Percentiles rank a stretch among this genome's conserved stretches.
phyloP scores from a whole-genome alignment of 345 rosid species.

The Gynandropsis gynandra region DNA sequence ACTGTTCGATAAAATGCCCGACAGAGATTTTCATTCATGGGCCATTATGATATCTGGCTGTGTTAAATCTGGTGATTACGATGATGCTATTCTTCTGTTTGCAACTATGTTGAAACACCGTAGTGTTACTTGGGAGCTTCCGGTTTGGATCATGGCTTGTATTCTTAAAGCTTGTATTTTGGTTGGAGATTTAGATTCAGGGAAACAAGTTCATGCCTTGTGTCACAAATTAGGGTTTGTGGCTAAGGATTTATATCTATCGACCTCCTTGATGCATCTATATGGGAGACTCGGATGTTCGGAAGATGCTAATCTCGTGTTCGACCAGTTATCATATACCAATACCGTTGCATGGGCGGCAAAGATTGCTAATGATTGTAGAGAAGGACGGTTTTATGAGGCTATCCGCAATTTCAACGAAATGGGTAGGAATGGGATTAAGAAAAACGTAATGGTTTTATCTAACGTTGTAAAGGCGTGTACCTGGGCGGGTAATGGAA shows the following conservation, averaged over 20 bases:
- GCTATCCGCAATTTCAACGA: slow-evolving; percentile 41
- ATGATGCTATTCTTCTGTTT: slow-evolving; percentile 41
- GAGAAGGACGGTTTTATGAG: slow-evolving; percentile 34
- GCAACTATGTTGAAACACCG: slow-evolving; percentile 33
- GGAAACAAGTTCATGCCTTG: slow-evolving; percentile 63
- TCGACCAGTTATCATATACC: slow-evolving; percentile 28
- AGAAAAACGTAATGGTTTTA: slow-evolving; percentile 33
- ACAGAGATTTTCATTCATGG: slow-evolving; percentile 49
- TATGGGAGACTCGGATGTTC: slow-evolving; percentile 41
- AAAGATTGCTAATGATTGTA: slow-evolving; percentile 44
- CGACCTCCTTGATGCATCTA: slow-evolving; percentile 43
- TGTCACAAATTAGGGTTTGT: slow-evolving; percentile 42
- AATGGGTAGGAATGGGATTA: slow-evolving; percentile 41
- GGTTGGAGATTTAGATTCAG: slow-evolving; percentile 41
- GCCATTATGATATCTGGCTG: slow-evolving; percentile 43
- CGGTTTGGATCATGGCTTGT: slow-evolving; percentile 38
- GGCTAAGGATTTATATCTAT: slow-evolving; percentile 19
- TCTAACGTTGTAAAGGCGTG: slow-evolving; percentile 52
- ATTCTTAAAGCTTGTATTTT: slow-evolving; percentile 46
- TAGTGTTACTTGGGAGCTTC: slow-evolving; percentile 20
- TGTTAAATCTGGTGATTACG: slow-evolving; percentile 31
- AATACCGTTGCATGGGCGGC: slow-evolving; percentile 43
- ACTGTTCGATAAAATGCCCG: slow-evolving; percentile 60
- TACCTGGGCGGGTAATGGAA: slow-evolving; percentile 34
- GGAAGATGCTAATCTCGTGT: slow-evolving; percentile 38